Base-by-base conservation (phyloP, 352 stramenopile genomes). In the Thraustotheca clavata region DNA sequence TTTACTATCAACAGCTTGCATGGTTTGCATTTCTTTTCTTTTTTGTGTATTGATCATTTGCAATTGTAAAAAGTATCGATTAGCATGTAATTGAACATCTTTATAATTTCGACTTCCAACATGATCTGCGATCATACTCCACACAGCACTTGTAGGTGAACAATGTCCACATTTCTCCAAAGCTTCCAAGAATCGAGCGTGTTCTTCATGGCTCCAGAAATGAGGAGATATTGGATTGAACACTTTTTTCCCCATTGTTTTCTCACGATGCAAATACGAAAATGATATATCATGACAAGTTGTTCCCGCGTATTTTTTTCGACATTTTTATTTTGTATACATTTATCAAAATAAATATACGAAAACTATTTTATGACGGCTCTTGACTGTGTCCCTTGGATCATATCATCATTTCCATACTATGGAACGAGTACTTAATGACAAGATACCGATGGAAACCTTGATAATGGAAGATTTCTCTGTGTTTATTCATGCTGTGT, bases 91-190 rank as follows among this genome's bases (percentile, higher is more conserved):
- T 26, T 65, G 47, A 46, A 65, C 57, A 35, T 65, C 57, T 31
- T 62, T 43, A 6, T 73, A 66, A 5, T 75, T 71, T 24, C 79
- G 78, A 47, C 79, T 88, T 40, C 72, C 73, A 22, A 92, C 76
- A 0, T 71, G 70, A 16, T 70, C 71, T 0, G 81, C 61, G 50
- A 92, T 92, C 26, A 73, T 69, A 48, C 77, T 71, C 83, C 81
- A 92, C 27, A 73, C 70, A 16, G 76, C 60, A 31, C 69, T 87
- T 20, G 73, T 67, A 7, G 69, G 71, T 68, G 76, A 67, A 4
- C 72, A 75, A 8, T 73, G 73, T 46, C 77, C 83, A 41, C 78
- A 85, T 48, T 81, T 73, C 41, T 92, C 81, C 2, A 92, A 73
- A 5, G 69, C 83, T 4, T 73, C 54, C 1, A 92, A 69, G 67